Conservation (phyloP, 2,329 filamentous ascomycete genomes). For the Emmonsia crescens region DNA sequence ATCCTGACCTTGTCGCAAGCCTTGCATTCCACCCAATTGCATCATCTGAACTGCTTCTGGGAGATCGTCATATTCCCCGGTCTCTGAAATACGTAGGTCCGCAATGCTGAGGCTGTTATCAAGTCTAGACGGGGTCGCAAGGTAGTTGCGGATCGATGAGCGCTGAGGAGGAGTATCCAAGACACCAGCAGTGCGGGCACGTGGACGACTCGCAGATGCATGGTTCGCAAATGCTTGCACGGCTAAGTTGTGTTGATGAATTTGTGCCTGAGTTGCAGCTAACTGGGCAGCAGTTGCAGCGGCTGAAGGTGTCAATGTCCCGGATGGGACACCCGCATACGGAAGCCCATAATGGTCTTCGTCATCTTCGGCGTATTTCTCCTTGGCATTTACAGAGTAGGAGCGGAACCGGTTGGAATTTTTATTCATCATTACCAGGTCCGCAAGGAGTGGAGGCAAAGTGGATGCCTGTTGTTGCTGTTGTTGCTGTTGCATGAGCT, state of each 20-base stretch:
- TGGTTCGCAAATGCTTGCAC: constrained; percentile 87
- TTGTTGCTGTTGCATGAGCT: constrained; percentile 41
- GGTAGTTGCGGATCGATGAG: constrained; percentile 59
- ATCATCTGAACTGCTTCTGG: constrained; percentile 73
- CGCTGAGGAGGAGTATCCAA: constrained; percentile 63
- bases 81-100: constrained; percentile 64
- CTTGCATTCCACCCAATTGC: constrained; percentile 52
- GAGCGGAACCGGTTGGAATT: constrained; percentile 84
- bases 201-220: constrained; percentile 67
- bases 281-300: constrained; percentile 48
- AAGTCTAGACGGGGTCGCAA: constrained; percentile 63
- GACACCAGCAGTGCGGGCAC: constrained; percentile 84
- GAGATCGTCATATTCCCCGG: constrained; percentile 68
- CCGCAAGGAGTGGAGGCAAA: constrained; percentile 57
- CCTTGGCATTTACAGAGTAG: constrained; percentile 97
- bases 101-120: constrained; percentile 65
- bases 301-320: constrained; percentile 48
- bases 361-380: constrained; percentile 87
- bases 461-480: constrained; percentile 39
- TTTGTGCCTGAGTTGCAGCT: constrained; percentile 52
- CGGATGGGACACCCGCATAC: constrained; percentile 48
- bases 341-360: constrained; percentile 60
- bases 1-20: constrained; percentile 54
- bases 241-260: constrained; percentile 84
- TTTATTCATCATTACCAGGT: constrained; percentile 63